Evolutionary conservation across 805 yeast genomes (phyloP).

Genomic region (Metschnikowia similis): DNA sequence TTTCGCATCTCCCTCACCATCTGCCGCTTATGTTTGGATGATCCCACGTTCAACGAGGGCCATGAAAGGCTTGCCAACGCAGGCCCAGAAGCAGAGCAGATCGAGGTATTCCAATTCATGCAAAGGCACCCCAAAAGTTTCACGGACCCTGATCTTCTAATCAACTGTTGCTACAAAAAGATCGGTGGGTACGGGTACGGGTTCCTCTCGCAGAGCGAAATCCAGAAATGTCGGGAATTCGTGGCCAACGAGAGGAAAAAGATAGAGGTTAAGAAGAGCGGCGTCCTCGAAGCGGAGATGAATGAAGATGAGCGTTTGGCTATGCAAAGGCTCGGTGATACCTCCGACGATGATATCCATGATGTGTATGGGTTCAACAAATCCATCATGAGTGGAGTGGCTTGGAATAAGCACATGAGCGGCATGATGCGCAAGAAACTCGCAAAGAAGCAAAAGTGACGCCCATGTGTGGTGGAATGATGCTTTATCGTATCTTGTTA

Average conservation of each 20-base stretch:
- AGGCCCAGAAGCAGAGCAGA: conserved; percentile 35
- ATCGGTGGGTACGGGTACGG: conserved; percentile 63
- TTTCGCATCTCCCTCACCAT: conserved; percentile 81
- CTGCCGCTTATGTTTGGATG: conserved; percentile 60
- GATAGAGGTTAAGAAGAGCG: conserved; percentile 24
- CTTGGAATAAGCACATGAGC: conserved; percentile 59
- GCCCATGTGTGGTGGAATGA: background rate
- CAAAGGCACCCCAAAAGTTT: conserved; percentile 76
- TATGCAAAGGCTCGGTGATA: conserved; percentile 19
- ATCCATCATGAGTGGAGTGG: conserved; percentile 50
- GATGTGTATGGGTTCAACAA: conserved; percentile 43
- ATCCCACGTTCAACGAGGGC: conserved; percentile 49
- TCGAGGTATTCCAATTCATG: conserved; percentile 69
- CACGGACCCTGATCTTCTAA: conserved; percentile 62
- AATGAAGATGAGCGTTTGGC: conserved; percentile 38
- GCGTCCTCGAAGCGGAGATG: conserved; percentile 29
- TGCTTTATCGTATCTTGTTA: too few relatives aligned
- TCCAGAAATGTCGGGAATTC: conserved; percentile 70
- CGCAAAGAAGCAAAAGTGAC: conserved; percentile 3
- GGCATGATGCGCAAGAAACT: conserved; percentile 38
- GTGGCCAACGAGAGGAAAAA: conserved; percentile 61
- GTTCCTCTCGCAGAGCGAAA: conserved; percentile 76
- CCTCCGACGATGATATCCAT: conserved; percentile 31
- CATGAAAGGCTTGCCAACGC: conserved; percentile 14
- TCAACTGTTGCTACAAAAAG: conserved; percentile 73